Evolutionary conservation across 495 filamentous ascomycete species (phyloP).

Genomic region (Parachaetomium inaequale): DNA sequence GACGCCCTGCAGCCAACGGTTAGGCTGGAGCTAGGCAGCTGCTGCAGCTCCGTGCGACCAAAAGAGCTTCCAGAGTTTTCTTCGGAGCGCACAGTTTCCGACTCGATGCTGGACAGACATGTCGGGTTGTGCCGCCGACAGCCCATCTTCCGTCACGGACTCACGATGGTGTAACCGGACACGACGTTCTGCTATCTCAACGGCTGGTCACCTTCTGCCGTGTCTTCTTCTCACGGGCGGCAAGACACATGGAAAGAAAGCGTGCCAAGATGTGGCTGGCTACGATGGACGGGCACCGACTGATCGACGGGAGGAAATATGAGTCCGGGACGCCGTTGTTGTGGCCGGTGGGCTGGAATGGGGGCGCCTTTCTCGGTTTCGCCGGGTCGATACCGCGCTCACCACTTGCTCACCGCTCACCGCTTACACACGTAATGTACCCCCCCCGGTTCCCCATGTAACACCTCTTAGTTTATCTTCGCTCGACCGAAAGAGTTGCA

Average conservation of each 20-base stretch:
- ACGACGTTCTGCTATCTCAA: constrained; percentile 6
- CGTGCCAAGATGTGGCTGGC: constrained; percentile 2
- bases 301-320: not conserved
- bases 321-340: not conserved
- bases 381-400: not conserved
- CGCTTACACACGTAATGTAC: not conserved
- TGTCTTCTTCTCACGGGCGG: constrained; percentile 1
- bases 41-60: not conserved
- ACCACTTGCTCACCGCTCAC: constrained; percentile 3
- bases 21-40: not conserved
- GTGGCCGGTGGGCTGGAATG: not conserved
- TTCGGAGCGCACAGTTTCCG: not conserved
- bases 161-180: constrained; percentile 2
- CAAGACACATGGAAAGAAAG: not conserved
- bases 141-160: not conserved
- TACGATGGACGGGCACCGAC: not conserved
- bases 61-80: not conserved
- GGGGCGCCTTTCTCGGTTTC: not conserved
- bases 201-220: constrained; percentile 6
- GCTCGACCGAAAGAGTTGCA: not conserved
- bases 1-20: not conserved
- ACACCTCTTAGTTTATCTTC: not conserved
- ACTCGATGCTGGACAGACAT: not conserved
- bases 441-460: not conserved
- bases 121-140: not conserved